Evolutionary conservation across 2,329 filamentous ascomycete genomes (phyloP).

Genomic region (Xylaria hypoxylon): DNA sequence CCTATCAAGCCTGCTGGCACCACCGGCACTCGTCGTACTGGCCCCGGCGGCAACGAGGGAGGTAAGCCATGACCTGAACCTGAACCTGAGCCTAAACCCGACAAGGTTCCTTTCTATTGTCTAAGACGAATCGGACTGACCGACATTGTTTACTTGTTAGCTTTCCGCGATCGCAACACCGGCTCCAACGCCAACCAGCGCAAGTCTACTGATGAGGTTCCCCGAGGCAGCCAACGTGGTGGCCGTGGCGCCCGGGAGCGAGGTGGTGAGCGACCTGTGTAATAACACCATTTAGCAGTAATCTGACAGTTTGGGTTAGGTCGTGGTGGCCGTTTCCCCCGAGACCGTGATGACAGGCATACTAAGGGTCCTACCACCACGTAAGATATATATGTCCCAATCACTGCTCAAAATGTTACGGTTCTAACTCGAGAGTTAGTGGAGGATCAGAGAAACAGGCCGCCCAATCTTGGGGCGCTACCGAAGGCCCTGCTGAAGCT

Average conservation of each 20-base stretch:
- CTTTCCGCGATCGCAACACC: conserved; percentile 89
- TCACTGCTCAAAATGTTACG: neutral
- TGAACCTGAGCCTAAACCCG: neutral
- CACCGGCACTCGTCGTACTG: conserved; percentile 65
- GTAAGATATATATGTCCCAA: conserved; percentile 54
- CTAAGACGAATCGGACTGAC: conserved; percentile 23
- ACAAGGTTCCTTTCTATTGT: neutral
- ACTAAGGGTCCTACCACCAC: conserved; percentile 58
- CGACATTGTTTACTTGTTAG: conserved; percentile 59
- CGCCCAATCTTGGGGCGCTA: conserved; percentile 88
- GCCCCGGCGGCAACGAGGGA: conserved; percentile 82
- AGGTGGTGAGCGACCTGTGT: conserved; percentile 60
- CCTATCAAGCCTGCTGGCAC: conserved; percentile 60
- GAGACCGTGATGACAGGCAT: conserved; percentile 69
- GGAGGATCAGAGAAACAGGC: conserved; percentile 89
- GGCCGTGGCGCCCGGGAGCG: conserved; percentile 72
- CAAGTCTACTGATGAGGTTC: conserved; percentile 78
- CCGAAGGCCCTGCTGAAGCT: conserved; percentile 84
- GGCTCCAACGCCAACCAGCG: conserved; percentile 85
- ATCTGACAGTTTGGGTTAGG: conserved; percentile 53
- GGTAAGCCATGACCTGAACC: conserved; percentile 69
- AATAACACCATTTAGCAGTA: neutral
- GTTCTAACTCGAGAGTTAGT: conserved; percentile 28
- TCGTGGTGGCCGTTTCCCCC: conserved; percentile 65
- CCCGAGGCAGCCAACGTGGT: conserved; percentile 67